Conservation (phyloP, 345 rosid species). For the Citrus hindsii region DNA sequence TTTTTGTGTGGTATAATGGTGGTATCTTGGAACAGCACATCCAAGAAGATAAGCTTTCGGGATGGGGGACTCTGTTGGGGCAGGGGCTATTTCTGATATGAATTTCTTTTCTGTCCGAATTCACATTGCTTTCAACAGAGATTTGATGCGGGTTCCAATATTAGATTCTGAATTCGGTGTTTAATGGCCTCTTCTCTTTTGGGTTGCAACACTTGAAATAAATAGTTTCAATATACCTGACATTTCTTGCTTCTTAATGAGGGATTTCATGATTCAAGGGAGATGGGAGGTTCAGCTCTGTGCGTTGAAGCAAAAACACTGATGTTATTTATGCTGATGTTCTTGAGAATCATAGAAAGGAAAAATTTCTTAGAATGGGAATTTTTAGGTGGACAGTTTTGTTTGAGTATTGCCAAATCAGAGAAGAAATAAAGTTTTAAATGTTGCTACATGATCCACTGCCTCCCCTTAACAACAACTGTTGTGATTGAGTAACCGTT, state of each 20-base stretch:
- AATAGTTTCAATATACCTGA: background rate
- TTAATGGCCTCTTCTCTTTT: background rate
- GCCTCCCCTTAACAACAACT: background rate
- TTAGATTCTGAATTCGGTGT: background rate
- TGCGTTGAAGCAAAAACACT: background rate
- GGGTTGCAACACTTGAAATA: background rate
- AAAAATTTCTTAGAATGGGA: background rate
- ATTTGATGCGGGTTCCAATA: background rate
- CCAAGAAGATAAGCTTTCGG: background rate
- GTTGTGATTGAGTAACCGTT: background rate
- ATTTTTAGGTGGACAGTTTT: background rate
- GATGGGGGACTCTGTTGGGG: background rate
- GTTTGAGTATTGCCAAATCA: background rate
- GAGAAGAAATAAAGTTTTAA: background rate
- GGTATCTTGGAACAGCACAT: background rate
- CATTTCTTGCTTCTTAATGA: background rate
- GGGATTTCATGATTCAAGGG: background rate
- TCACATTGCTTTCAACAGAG: background rate
- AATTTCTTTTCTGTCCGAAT: background rate
- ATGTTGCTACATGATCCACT: background rate
- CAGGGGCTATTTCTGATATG: background rate
- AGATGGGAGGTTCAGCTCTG: background rate
- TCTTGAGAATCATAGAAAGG: background rate
- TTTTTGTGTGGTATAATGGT: background rate
- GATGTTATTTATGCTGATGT: background rate